These are phyloP conservation scores for Microdochium bolleyi DNA, from an alignment of 2,329 filamentous ascomycete genomes.

Conservation along the genomic window DNA sequence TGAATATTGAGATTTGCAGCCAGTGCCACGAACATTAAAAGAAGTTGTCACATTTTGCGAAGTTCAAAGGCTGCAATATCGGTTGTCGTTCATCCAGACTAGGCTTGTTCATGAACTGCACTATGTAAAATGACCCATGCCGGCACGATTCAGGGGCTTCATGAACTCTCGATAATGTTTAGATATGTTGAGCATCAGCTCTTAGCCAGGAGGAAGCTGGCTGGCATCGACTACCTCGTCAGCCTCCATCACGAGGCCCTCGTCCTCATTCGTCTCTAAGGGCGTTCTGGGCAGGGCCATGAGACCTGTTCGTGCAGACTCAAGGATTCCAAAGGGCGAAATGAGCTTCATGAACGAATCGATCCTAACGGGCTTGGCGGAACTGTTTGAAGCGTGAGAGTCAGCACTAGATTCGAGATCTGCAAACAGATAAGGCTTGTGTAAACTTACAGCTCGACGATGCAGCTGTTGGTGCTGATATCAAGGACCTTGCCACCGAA, in stretches of 20 bases:
- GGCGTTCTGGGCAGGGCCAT: slow-evolving; percentile 96
- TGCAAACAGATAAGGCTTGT: background rate
- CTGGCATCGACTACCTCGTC: slow-evolving; percentile 93
- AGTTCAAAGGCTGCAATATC: no score
- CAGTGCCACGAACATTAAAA: no score
- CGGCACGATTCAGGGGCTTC: background rate
- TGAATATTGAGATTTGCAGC: no score
- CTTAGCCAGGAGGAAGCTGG: slow-evolving; percentile 82
- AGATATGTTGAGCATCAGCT: background rate
- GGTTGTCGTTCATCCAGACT: no score
- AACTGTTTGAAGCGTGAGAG: slow-evolving; percentile 37
- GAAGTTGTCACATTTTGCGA: no score
- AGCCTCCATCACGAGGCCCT: slow-evolving; percentile 68
- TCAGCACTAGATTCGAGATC: background rate
- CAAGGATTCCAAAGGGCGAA: slow-evolving; percentile 87
- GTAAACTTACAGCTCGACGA: slow-evolving; percentile 80
- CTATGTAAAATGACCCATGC: background rate
- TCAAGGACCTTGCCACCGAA: slow-evolving; percentile 97
- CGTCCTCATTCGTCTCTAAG: slow-evolving; percentile 63
- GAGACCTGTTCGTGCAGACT: slow-evolving; percentile 89
- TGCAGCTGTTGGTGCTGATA: slow-evolving; percentile 97
- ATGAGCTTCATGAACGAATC: slow-evolving; percentile 98
- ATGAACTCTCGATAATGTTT: background rate
- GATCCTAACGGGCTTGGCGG: slow-evolving; percentile 87
- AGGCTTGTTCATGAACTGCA: background rate